Evolutionary conservation across 2,329 filamentous ascomycete genomes (phyloP).

Genomic region (Aspergillus sp.): DNA sequence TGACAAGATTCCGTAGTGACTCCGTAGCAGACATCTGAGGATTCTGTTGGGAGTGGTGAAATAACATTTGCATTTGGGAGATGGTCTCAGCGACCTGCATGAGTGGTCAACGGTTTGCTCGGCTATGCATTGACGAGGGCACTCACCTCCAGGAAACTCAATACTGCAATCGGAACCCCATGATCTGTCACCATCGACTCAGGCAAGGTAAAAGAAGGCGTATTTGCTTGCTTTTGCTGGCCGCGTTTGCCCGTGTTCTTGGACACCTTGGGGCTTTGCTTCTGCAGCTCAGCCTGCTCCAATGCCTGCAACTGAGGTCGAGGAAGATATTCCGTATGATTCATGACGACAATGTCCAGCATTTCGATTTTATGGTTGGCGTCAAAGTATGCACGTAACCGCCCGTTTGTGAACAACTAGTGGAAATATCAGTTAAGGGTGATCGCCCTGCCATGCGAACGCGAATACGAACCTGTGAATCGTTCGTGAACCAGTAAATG

Average conservation of each 20-base stretch:
- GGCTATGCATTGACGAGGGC: background rate
- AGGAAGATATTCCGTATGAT: constrained; percentile 77
- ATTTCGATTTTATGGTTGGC: constrained; percentile 72
- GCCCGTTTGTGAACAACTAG: constrained; percentile 70
- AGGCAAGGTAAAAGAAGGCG: constrained; percentile 39
- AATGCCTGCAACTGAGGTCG: constrained; percentile 50
- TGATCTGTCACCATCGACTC: constrained; percentile 42
- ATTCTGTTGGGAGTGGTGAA: constrained; percentile 51
- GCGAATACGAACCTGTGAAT: constrained; percentile 62
- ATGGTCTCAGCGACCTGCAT: constrained; percentile 58
- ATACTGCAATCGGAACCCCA: constrained; percentile 51
- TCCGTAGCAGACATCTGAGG: constrained; percentile 47
- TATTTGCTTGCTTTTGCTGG: constrained; percentile 40
- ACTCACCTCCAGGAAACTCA: constrained; percentile 57
- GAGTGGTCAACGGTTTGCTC: background rate
- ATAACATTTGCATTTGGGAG: constrained; percentile 56
- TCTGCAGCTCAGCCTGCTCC: constrained; percentile 49
- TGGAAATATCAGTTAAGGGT: constrained; percentile 1
- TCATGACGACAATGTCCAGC: constrained; percentile 70
- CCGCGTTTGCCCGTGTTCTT: constrained; percentile 49
- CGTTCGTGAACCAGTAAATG: constrained; percentile 82
- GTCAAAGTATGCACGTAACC: constrained; percentile 72
- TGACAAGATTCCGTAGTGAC: constrained; percentile 49
- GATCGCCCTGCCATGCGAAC: background rate
- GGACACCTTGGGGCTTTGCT: constrained; percentile 53